Base-by-base conservation (phyloP, 139 green algal genomes). In the Desmodesmus armatus region DNA sequence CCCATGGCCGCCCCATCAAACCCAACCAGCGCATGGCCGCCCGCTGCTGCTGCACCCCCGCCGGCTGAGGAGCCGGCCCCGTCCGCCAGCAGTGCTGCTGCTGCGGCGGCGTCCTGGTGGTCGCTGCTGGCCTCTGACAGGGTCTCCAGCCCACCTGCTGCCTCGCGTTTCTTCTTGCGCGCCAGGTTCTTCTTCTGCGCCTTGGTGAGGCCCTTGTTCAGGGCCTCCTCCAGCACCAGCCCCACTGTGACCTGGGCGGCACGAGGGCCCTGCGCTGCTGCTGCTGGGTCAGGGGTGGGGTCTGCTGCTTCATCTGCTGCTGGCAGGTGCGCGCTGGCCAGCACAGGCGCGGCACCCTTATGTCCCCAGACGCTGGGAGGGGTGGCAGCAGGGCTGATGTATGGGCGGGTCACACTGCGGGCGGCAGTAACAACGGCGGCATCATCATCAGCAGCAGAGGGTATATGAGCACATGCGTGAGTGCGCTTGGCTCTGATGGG, bases 101-200 rank as follows among this genome's bases (percentile, higher is more conserved):
- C 69, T 43, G 67, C 80, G 51, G 69, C 69, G 21, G 80, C 69
- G 31, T 86, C 80, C 23, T 69, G 74, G 33, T 35, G 19, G 17
- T 21, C 44, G 2, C 43, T n/a, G n/a, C n/a, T n/a, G n/a, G n/a
- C n/a, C n/a, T n/a, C n/a, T n/a, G n/a, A n/a, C n/a, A n/a, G n/a
- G 33, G 6, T 0, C 66, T 15, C 74, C 33, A 6, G 35, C 9
- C 21, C 37, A 37, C 65, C 65, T 43, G n/a, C 29, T 62, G 44
- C 67, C 33, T n/a, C 58, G 7, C 49, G 40, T 47, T 78, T 71
- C 53, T 86, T 86, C 27, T 80, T 80, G 67, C 69, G 80, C 40
- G 58, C n/a, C 29, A 86, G 49, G 69, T 86, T 86, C 49, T 86
- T 86, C 49, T 73, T 80, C 40, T 86, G 80, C 3, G 80, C 80